These are phyloP conservation scores for Aphanoascus verrucosus DNA, from an alignment of 2,329 filamentous ascomycete species.

Conservation along the genomic window DNA sequence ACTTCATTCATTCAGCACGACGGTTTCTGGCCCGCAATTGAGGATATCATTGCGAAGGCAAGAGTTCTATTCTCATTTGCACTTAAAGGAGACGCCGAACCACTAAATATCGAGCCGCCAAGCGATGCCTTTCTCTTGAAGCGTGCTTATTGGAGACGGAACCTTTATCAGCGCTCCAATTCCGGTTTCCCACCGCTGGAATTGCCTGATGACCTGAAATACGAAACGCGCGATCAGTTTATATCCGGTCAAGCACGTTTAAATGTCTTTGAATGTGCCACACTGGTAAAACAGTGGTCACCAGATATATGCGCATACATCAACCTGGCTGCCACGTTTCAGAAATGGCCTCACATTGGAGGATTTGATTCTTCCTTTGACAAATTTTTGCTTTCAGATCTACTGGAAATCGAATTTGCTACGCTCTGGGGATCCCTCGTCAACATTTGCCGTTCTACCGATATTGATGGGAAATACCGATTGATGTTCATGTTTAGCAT, in stretches of 20 bases:
- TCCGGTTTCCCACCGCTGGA: slow-evolving; percentile 4
- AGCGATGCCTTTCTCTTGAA: slow-evolving; percentile 9
- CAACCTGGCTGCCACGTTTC: slow-evolving; percentile 7
- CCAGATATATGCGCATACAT: slow-evolving; percentile 3
- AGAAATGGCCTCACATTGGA: slow-evolving; percentile 13
- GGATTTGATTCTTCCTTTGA: slow-evolving; percentile 11
- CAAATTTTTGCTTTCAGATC: slow-evolving; percentile 12
- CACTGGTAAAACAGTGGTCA: slow-evolving; percentile 10
- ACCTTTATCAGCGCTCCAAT: slow-evolving; percentile 10
- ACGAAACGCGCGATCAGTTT: slow-evolving; percentile 12
- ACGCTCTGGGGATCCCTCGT: slow-evolving; percentile 10
- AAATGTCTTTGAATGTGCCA: slow-evolving; percentile 12
- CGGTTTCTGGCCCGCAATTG: slow-evolving; percentile 16
- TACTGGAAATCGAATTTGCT: slow-evolving; percentile 12
- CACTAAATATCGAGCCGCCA: background rate
- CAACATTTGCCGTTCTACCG: slow-evolving; percentile 11
- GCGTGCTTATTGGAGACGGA: slow-evolving; percentile 10
- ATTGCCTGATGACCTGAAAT: background rate
- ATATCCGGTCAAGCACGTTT: background rate
- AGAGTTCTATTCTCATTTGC: slow-evolving; percentile 7
- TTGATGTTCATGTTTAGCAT: slow-evolving; percentile 25
- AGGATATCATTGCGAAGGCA: slow-evolving; percentile 8
- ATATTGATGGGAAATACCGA: slow-evolving; percentile 17
- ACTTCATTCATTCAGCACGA: slow-evolving; percentile 36
- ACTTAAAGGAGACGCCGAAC: slow-evolving; percentile 5